Percentiles rank a stretch among this genome's conserved stretches.
Conservation (phyloP, 1,284 basidiomycete genomes). For the Rugosomyces carneus region DNA sequence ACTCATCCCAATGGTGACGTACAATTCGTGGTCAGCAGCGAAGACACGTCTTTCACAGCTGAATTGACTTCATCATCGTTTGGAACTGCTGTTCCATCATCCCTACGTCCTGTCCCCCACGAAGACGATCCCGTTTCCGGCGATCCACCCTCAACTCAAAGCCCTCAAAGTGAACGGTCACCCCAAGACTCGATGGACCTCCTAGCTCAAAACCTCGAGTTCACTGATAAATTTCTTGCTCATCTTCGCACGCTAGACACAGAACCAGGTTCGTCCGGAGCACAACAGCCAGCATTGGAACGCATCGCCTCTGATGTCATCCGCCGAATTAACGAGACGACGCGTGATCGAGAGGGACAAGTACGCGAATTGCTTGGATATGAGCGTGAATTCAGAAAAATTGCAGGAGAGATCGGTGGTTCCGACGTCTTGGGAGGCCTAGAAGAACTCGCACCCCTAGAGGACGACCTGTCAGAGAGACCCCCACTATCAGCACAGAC, state of each 20-base stretch:
- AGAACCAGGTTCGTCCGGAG: conserved; percentile 35
- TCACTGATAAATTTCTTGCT: conserved; percentile 68
- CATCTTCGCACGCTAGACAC: conserved; percentile 65
- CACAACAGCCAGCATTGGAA: conserved; percentile 55
- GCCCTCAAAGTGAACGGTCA: conserved; percentile 25
- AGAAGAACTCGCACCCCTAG: conserved; percentile 51
- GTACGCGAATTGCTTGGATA: conserved; percentile 68
- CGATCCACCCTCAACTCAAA: conserved; percentile 27
- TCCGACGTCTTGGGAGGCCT: conserved; percentile 64
- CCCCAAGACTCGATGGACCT: conserved; percentile 67
- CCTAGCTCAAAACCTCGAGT: conserved; percentile 65
- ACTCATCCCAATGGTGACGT: conserved; percentile 24
- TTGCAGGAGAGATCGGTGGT: conserved; percentile 69
- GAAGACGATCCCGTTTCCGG: conserved; percentile 42
- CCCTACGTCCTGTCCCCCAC: conserved; percentile 15
- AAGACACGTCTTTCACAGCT: conserved; percentile 28
- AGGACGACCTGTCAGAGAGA: conserved; percentile 35
- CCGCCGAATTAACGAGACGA: conserved; percentile 65
- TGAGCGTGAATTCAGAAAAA: conserved; percentile 73
- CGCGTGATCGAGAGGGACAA: conserved; percentile 70
- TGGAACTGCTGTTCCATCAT: conserved; percentile 8
- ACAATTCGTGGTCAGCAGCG: conserved; percentile 23
- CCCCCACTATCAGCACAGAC: conserved; percentile 14
- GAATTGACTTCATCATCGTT: conserved; percentile 22
- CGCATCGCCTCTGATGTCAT: conserved; percentile 70